Conservation (phyloP, 2,329 filamentous ascomycete species). For the Fusarium heterosporum region DNA sequence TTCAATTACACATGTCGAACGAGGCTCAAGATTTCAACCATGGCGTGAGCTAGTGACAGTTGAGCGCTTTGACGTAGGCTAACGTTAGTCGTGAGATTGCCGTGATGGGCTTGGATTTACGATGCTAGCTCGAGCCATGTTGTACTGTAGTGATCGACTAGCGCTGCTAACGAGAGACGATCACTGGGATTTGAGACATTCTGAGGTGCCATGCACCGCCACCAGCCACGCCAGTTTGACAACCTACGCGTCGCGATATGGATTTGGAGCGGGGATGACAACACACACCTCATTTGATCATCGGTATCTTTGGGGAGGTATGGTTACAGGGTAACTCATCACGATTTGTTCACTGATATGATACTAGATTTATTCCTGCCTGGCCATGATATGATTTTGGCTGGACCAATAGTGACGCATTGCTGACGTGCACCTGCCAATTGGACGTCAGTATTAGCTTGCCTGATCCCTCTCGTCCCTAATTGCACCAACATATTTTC, state of each 20-base stretch:
- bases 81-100: slow-evolving; percentile 8
- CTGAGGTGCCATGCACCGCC: not conserved
- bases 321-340: no score
- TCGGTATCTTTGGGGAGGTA: no score
- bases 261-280: not conserved
- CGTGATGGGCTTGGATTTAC: slow-evolving; percentile 13
- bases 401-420: no score
- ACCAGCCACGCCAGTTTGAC: slow-evolving; percentile 20
- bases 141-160: slow-evolving; percentile 13
- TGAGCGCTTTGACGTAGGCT: slow-evolving; percentile 10
- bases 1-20: not conserved
- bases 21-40: not conserved
- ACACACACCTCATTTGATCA: no score
- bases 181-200: not conserved
- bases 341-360: no score
- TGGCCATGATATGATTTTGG: no score
- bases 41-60: slow-evolving; percentile 8
- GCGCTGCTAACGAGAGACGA: slow-evolving; percentile 4
- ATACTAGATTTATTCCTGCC: no score
- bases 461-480: no score
- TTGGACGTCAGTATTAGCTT: no score
- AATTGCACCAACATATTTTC: no score
- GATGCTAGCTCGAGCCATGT: slow-evolving; percentile 9
- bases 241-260: not conserved
- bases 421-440: no score